Evolutionary conservation across 169 alveolate species (phyloP).

Genomic region (Cryptosporidium sp.): DNA sequence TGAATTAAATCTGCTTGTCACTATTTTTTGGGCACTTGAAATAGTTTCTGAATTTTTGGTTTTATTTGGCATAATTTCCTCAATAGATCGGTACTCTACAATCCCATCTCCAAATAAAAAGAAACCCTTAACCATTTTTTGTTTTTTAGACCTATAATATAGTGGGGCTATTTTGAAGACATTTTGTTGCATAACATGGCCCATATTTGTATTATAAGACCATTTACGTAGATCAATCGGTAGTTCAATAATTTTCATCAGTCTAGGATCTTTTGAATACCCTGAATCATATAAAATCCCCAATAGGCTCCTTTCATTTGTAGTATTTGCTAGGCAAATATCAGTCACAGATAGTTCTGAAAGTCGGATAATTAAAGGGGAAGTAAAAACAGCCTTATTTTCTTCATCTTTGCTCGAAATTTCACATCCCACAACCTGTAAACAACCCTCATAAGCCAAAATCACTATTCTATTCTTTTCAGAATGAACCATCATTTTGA

Average conservation of each 20-base stretch:
- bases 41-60: background rate
- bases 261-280: constrained; percentile 44
- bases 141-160: constrained; percentile 17
- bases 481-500: constrained; percentile 49
- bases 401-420: background rate
- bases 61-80: constrained; percentile 47
- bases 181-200: constrained; percentile 4
- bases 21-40: background rate
- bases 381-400: background rate
- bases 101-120: constrained; percentile 71
- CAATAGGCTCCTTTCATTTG: constrained; percentile 27
- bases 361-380: constrained; percentile 57
- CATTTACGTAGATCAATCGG: constrained; percentile 52
- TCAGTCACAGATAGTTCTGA: constrained; percentile 35
- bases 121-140: constrained; percentile 27
- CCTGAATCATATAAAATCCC: constrained; percentile 61
- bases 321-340: constrained; percentile 26
- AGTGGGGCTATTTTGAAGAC: constrained; percentile 33
- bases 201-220: constrained; percentile 54
- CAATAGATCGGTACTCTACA: constrained; percentile 39
- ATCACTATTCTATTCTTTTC: constrained; percentile 46
- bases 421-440: constrained; percentile 55
- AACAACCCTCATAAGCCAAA: constrained; percentile 62
- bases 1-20: constrained; percentile 1
- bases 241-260: constrained; percentile 44